phyloP scores from a whole-genome alignment of 371 early-diverging fungal genomes.

The Apophysomyces sp. region DNA sequence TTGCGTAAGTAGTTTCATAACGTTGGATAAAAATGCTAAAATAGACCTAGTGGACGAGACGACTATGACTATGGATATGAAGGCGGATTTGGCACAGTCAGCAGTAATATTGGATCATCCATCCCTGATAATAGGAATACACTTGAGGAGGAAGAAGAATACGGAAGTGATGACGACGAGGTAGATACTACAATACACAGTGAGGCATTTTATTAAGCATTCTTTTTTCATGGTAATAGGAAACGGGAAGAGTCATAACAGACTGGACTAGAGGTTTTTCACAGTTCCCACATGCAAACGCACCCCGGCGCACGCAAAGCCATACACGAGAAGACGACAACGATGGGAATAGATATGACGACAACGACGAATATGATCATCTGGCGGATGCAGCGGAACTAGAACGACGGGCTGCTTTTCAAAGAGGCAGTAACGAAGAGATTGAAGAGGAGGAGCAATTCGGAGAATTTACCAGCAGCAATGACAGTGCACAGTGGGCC shows the following conservation, averaged over 20 bases:
- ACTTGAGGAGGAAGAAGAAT: slow-evolving; percentile 22
- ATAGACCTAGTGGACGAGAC: slow-evolving; percentile 18
- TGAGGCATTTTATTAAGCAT: background rate
- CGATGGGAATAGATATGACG: background rate
- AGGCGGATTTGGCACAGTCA: slow-evolving; percentile 13
- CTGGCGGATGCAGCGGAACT: background rate
- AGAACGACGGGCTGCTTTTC: background rate
- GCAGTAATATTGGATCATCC: slow-evolving; percentile 8
- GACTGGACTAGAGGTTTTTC: slow-evolving; percentile 27
- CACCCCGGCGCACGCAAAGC: slow-evolving; percentile 29
- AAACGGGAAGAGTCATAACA: slow-evolving; percentile 11
- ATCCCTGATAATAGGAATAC: slow-evolving; percentile 9
- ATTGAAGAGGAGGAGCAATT: slow-evolving; percentile 40
- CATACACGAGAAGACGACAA: slow-evolving; percentile 16
- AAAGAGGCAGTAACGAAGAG: background rate
- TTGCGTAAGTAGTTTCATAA: slow-evolving; percentile 17
- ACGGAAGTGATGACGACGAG: slow-evolving; percentile 29
- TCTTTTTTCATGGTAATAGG: background rate
- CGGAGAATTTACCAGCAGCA: slow-evolving; percentile 36
- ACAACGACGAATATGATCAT: slow-evolving; percentile 7
- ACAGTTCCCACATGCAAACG: slow-evolving; percentile 22
- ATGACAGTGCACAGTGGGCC: background rate
- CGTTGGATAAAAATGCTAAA: background rate
- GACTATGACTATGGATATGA: slow-evolving; percentile 26
- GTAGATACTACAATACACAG: background rate